Evolutionary conservation across 1,284 basidiomycete genomes (phyloP), one percentile per base, ranked within the genome.

Genomic region (Microbotryum lychnidis-dioicae): DNA sequence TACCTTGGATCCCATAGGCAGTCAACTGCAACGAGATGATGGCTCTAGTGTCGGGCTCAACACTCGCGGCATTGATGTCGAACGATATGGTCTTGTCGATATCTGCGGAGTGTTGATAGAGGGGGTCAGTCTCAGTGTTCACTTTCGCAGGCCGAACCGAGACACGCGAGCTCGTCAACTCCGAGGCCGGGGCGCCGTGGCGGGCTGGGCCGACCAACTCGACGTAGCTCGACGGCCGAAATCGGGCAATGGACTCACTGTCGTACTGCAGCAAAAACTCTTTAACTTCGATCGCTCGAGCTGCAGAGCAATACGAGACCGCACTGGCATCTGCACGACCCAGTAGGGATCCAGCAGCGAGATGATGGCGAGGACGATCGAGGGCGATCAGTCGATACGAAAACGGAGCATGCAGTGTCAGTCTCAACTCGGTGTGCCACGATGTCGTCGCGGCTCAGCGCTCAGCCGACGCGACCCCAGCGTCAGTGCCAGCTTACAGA

Each of bases 21-120:
- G 88, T 87, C 71, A 92, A 75, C 68, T 87, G 79, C 56, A 94
- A 76, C 69, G 86, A 86, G 42, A 88, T 89, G 4, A 83, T 80
- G 59, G 91, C 87, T 72, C 83, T 87, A 63, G 91, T 80, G 74
- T 90, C 83, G 42, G 82, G 71, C 75, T 86, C 70, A 23, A 76
- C 68, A 9, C 74, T 69, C 4, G 73, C 72, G 14, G 74, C 71
- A n/a, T 10, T 31, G 29, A 57, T 54, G 18, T 49, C 37, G 42
- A 49, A 50, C n/a, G 46, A 20, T 46, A 54, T 50, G 7, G 51
- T 27, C 23, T 48, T 53, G 16, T n/a, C 33, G 23, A n/a, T 46
- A 20, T 42, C 37, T 42, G 16, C 37, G 37, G 37, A 1, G 16
- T 42, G 37, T 42, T 18, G 37, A 10, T 12, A 12, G 37, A 18